A percentile compares a stretch with the other conserved stretches of the same genome.
Conservation (phyloP, 2,329 filamentous ascomycete genomes). For the Zymoseptoria passerinii region DNA sequence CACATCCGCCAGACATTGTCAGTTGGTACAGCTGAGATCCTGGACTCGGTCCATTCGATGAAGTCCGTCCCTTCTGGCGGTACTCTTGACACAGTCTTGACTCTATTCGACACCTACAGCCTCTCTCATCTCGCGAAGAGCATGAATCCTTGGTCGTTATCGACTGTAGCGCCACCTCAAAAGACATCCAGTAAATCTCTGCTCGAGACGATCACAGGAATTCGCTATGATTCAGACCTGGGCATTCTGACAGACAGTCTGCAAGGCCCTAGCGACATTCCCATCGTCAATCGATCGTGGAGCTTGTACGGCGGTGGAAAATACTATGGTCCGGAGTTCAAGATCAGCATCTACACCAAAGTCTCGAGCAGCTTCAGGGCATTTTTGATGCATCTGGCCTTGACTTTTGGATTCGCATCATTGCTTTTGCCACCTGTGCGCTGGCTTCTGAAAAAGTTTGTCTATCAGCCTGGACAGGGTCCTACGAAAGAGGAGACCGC, state of each 20-base stretch:
- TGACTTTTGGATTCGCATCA: constrained; percentile 40
- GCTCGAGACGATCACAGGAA: constrained; percentile 41
- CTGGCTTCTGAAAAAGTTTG: constrained; percentile 39
- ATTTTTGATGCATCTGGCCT: constrained; percentile 40
- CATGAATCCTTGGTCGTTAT: constrained; percentile 45
- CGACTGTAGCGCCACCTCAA: constrained; percentile 34
- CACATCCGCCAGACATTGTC: constrained; percentile 38
- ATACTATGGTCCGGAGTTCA: constrained; percentile 52
- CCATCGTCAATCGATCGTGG: constrained; percentile 53
- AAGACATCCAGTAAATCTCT: constrained; percentile 27
- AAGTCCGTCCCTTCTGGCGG: constrained; percentile 50
- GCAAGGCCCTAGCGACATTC: constrained; percentile 45
- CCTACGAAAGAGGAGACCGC: constrained; percentile 42
- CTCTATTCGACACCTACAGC: constrained; percentile 42
- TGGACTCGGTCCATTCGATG: constrained; percentile 46
- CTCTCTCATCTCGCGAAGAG: constrained; percentile 41
- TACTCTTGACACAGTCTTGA: constrained; percentile 57
- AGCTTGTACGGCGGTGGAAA: constrained; percentile 44
- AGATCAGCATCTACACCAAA: constrained; percentile 49
- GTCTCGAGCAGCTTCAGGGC: constrained; percentile 44
- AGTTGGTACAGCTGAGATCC: constrained; percentile 44
- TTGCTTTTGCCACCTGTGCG: constrained; percentile 47
- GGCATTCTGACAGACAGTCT: constrained; percentile 50
- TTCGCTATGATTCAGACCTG: constrained; percentile 47
- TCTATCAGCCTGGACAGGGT: constrained; percentile 46